Percentiles rank a stretch among this genome's conserved stretches.
Evolutionary conservation across 1,284 basidiomycete genomes (phyloP).

Genomic region (Malassezia brasiliensis): DNA sequence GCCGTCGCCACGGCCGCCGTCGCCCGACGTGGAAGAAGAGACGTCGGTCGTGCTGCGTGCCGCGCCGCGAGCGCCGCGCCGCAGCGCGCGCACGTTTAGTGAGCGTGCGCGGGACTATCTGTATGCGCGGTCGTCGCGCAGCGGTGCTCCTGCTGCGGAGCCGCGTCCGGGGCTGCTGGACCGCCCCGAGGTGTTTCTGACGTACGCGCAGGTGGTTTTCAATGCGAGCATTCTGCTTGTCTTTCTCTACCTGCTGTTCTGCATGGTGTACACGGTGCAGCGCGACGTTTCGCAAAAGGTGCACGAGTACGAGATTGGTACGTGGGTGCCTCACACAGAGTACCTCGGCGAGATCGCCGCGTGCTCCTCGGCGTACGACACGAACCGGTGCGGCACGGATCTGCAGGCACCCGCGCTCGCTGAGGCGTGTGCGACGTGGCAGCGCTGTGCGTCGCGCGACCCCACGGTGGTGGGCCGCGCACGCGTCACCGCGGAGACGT

Average conservation of each 20-base stretch:
- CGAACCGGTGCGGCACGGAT: slow-evolving; percentile 37
- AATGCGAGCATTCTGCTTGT: slow-evolving; percentile 75
- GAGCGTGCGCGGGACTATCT: neutral
- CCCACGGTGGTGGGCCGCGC: slow-evolving; percentile 79
- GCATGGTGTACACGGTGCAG: slow-evolving; percentile 79
- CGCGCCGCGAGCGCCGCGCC: neutral
- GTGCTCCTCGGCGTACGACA: slow-evolving; percentile 26
- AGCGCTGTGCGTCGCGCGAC: slow-evolving; percentile 90
- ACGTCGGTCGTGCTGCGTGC: neutral
- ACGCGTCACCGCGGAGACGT: slow-evolving; percentile 79
- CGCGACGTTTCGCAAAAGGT: slow-evolving; percentile 81
- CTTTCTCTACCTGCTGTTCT: slow-evolving; percentile 71
- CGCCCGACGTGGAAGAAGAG: neutral
- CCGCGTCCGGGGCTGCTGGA: slow-evolving; percentile 19
- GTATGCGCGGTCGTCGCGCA: slow-evolving; percentile 3
- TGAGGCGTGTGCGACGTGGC: slow-evolving; percentile 56
- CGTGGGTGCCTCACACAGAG: slow-evolving; percentile 28
- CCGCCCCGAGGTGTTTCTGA: slow-evolving; percentile 30
- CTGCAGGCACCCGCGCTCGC: slow-evolving; percentile 37
- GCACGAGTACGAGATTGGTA: slow-evolving; percentile 78
- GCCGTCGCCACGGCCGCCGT: neutral
- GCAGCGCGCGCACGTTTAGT: neutral
- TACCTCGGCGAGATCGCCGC: slow-evolving; percentile 35
- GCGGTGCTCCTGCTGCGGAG: neutral
- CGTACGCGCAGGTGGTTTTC: slow-evolving; percentile 73